phyloP scores from a whole-genome alignment of 2,329 filamentous ascomycete species.

The Mycosphaerella sp. region DNA sequence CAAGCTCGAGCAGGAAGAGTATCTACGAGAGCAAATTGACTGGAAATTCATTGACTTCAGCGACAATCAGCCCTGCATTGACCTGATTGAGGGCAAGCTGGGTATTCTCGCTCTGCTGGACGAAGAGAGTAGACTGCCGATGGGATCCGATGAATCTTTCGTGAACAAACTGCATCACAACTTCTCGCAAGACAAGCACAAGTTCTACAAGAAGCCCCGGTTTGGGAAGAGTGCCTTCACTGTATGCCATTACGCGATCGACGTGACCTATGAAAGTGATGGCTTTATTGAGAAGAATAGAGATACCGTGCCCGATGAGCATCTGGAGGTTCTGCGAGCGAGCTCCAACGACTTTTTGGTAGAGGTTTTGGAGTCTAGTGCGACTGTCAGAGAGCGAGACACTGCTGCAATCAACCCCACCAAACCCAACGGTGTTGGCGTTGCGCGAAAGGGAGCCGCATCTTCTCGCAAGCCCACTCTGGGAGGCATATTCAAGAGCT shows the following conservation, averaged over 20 bases:
- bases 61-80: slow-evolving; percentile 98
- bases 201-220: slow-evolving; percentile 97
- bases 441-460: slow-evolving; percentile 82
- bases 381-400: slow-evolving; percentile 86
- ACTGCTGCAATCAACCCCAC: slow-evolving; percentile 50
- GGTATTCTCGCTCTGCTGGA: slow-evolving; percentile 88
- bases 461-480: slow-evolving; percentile 95
- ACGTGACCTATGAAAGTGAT: slow-evolving; percentile 97
- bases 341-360: slow-evolving; percentile 81
- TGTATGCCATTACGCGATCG: slow-evolving; percentile 95
- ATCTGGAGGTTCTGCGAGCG: slow-evolving; percentile 83
- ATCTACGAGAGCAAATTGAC: slow-evolving; percentile 90
- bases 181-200: slow-evolving; percentile 82
- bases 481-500: slow-evolving; percentile 97
- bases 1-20: slow-evolving; percentile 98
- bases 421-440: slow-evolving; percentile 64
- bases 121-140: slow-evolving; percentile 91
- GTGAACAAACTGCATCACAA: slow-evolving; percentile 95
- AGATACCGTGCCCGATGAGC: slow-evolving; percentile 96
- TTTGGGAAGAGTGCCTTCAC: slow-evolving; percentile 98
- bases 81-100: slow-evolving; percentile 94
- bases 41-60: slow-evolving; percentile 99
- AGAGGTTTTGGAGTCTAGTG: slow-evolving; percentile 77
- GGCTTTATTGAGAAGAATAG: slow-evolving; percentile 99
- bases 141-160: slow-evolving; percentile 96